Evolutionary conservation across 495 filamentous ascomycete genomes (phyloP), one percentile per base, ranked within the genome.

Genomic region (Echria macrotheca): DNA sequence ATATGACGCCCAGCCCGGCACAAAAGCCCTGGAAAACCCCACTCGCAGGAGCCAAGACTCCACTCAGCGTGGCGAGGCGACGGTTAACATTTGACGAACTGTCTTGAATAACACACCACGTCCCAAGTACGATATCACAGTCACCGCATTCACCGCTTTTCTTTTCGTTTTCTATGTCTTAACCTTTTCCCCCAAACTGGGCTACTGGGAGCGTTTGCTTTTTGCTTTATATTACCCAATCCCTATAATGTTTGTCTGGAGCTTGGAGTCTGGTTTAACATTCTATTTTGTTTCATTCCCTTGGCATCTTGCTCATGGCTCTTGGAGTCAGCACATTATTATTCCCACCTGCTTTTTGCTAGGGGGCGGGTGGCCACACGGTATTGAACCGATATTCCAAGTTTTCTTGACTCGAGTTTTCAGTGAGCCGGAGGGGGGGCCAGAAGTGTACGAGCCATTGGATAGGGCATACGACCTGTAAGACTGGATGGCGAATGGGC

Each of bases 1-100:
- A 99, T 61, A 87, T 96, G 66, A 95, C 93, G 11, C 93, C 94
- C 4, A 93, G 87, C 55, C 94, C 93, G 2, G 93, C 90, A 9
- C 93, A 96, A 66, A 87, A 81, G 49, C 75, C 82, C 4, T 96
- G 83, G 83, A 72, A 85, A 78, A 81, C 71, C 80, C 93, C 47
- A 72, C 81, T 59, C 62, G 53, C 59, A 1, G 54, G 54, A 7
- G 56, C 59, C 37, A 68, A 64, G 57, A 74, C 71, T 5, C 72
- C 72, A 15, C 55, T 69, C 14, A 73, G 62, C 44, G 50, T 67
- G 5, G 58, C 71, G 11, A 60, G 68, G 40, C 55, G 69, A 44
- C 57, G 67, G 42, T 59, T 76, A 25, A 76, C 69, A 24, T 74
- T 76, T 58, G 73, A 76, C 52, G 70, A 73, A 22, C 22, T 54